Conservation (phyloP, 495 filamentous ascomycete genomes). For the Echria macrotheca region DNA sequence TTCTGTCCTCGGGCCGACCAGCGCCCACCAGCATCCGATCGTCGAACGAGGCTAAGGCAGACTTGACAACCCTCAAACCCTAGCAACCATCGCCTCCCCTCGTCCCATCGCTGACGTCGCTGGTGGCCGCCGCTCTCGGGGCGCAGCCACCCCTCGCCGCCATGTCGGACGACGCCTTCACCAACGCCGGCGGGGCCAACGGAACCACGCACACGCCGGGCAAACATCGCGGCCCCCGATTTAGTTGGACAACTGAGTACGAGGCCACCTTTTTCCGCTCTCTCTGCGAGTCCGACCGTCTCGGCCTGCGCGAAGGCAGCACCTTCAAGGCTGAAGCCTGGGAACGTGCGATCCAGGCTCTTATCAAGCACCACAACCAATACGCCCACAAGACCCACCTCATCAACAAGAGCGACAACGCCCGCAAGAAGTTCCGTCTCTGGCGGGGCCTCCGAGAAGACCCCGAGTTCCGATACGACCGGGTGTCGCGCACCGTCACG, state of each 20-base stretch:
- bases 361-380: constrained; percentile 41
- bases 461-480: constrained; percentile 44
- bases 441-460: constrained; percentile 48
- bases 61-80: background rate
- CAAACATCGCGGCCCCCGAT: constrained; percentile 44
- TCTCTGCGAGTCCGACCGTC: constrained; percentile 44
- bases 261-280: constrained; percentile 48
- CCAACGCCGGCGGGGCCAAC: constrained; percentile 15
- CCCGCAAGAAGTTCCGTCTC: constrained; percentile 49
- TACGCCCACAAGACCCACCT: constrained; percentile 47
- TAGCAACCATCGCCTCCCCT: background rate
- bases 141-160: background rate
- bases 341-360: constrained; percentile 43
- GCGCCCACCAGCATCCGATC: constrained; percentile 4
- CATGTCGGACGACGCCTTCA: constrained; percentile 34
- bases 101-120: background rate
- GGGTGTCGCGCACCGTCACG: constrained; percentile 36
- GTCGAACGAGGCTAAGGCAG: background rate
- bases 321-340: constrained; percentile 49
- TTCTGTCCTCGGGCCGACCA: constrained; percentile 12
- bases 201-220: constrained; percentile 15
- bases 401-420: constrained; percentile 51
- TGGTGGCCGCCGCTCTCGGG: background rate
- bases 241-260: constrained; percentile 45
- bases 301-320: constrained; percentile 44